Evolutionary conservation across 2,329 filamentous ascomycete species (phyloP).

Genomic region (Phymatotrichopsis omnivora): DNA sequence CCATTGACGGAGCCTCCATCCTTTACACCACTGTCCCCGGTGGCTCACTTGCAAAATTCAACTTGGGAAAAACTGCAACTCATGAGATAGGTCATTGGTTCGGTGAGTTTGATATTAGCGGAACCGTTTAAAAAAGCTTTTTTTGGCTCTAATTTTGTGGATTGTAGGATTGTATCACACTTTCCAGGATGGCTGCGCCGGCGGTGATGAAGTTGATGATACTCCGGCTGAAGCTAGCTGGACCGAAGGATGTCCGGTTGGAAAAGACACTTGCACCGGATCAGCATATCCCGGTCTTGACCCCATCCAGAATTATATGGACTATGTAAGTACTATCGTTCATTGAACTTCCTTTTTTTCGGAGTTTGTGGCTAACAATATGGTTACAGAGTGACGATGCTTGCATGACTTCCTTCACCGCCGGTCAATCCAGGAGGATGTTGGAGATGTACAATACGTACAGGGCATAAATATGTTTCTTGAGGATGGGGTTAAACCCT

Average conservation of each 20-base stretch:
- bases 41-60: conserved; percentile 33
- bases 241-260: conserved; percentile 36
- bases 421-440: conserved; percentile 39
- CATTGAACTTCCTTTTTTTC: not conserved
- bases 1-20: conserved; percentile 38
- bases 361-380: conserved; percentile 27
- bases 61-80: conserved; percentile 33
- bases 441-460: conserved; percentile 37
- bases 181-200: conserved; percentile 39
- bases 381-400: conserved; percentile 29
- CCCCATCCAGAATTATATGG: conserved; percentile 36
- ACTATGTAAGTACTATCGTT: conserved; percentile 28
- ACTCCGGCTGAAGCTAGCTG: conserved; percentile 36
- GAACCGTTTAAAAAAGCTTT: too few species aligned
- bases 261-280: conserved; percentile 35
- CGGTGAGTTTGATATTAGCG: too few species aligned
- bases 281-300: conserved; percentile 29
- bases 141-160: not conserved
- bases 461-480: conserved; percentile 31
- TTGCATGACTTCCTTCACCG: conserved; percentile 42
- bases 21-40: conserved; percentile 36
- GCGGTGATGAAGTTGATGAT: conserved; percentile 38
- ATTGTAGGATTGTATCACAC: conserved; percentile 39
- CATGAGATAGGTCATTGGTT: conserved; percentile 43
- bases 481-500: too few species aligned